phyloP scores from a whole-genome alignment of 2,329 filamentous ascomycete species.

The Fusarium sp. region DNA sequence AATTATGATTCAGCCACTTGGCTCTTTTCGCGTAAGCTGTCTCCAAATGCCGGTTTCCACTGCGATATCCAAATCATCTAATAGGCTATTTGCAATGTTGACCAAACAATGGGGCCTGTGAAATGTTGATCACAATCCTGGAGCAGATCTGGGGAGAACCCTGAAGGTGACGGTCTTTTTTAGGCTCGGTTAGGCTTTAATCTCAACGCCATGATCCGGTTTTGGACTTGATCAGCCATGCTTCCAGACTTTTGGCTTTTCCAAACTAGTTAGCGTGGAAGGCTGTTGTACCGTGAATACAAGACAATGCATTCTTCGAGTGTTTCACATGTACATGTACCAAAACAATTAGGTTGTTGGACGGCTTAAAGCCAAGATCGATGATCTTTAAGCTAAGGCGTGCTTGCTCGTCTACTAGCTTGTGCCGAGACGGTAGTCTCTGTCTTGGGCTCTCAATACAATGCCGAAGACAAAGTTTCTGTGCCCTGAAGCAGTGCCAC shows the following conservation, averaged over 20 bases:
- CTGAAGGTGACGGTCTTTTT: background rate
- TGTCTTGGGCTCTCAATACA: background rate
- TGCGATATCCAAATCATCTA: background rate
- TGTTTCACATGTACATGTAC: background rate
- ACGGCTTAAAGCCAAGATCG: background rate
- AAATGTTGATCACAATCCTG: conserved; percentile 3
- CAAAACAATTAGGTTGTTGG: background rate
- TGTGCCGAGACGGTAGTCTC: background rate
- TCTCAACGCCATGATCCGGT: conserved; percentile 10
- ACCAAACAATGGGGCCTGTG: conserved; percentile 2
- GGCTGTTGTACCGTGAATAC: accelerated
- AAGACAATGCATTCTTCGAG: background rate
- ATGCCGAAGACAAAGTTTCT: background rate
- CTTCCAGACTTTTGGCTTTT: background rate
- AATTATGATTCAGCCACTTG: background rate
- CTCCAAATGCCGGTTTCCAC: background rate
- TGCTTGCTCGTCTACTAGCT: background rate
- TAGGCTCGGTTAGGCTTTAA: background rate
- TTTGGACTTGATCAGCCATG: conserved; percentile 2
- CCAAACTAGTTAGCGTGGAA: background rate
- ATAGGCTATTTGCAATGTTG: background rate
- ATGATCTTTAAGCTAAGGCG: background rate
- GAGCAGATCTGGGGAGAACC: background rate
- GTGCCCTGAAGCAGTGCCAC: background rate
- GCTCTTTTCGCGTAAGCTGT: background rate